These are phyloP conservation scores for Phaeosphaeriaceae sp. DNA, from an alignment of 2,329 filamentous ascomycete genomes.

Conservation along the genomic window DNA sequence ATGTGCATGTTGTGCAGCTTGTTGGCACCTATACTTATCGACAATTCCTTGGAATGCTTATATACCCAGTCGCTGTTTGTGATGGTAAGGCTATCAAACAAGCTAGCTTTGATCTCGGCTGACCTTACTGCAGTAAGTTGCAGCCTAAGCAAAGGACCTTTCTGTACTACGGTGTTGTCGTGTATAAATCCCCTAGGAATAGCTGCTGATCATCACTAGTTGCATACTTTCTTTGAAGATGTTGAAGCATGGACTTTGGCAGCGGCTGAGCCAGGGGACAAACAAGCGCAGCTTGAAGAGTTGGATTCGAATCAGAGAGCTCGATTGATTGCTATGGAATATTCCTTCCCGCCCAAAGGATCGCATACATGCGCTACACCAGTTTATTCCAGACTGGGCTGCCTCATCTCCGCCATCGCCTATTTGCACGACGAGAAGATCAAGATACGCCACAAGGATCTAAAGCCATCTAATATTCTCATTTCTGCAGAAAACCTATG, in stretches of 20 bases:
- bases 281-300: background rate
- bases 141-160: background rate
- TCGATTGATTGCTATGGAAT: conserved; percentile 7
- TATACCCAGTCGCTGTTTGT: conserved; percentile 28
- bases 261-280: background rate
- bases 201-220: background rate
- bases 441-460: conserved; percentile 28
- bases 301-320: conserved; percentile 4
- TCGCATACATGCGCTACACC: background rate
- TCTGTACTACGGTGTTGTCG: too few species aligned
- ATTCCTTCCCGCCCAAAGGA: background rate
- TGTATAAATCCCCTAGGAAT: background rate
- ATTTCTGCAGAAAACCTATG: conserved; percentile 15
- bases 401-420: conserved; percentile 21
- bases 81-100: conserved; percentile 4
- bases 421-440: conserved; percentile 23
- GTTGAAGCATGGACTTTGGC: conserved; percentile 12
- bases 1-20: conserved; percentile 24
- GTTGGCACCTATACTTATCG: conserved; percentile 29
- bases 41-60: conserved; percentile 19
- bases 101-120: background rate
- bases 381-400: conserved; percentile 20
- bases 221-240: conserved; percentile 27
- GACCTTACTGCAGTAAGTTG: background rate
- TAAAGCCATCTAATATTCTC: conserved; percentile 29